Evolutionary conservation across 768 basidiomycete genomes (phyloP).

Genomic region (Suillus alpinus): DNA sequence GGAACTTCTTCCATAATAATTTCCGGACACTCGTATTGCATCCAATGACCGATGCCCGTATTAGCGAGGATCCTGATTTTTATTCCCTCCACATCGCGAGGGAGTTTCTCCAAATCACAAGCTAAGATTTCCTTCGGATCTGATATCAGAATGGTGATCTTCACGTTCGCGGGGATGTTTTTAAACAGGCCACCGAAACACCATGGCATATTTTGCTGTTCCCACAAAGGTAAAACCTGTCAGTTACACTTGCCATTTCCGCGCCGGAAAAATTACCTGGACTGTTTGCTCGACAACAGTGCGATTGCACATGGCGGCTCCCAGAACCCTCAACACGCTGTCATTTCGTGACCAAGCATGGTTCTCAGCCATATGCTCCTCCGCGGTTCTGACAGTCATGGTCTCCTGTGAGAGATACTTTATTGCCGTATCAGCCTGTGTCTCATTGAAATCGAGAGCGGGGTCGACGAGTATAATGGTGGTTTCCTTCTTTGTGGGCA

Average conservation of each 20-base stretch:
- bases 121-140: constrained; percentile 12
- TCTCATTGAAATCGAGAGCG: not conserved
- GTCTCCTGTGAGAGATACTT: not conserved
- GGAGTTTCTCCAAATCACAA: constrained; percentile 10
- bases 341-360: constrained; percentile 17
- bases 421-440: not conserved
- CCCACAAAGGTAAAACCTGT: not conserved
- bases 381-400: not conserved
- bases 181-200: constrained; percentile 9
- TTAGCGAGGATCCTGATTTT: not conserved
- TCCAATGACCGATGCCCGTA: constrained; percentile 20
- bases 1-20: constrained; percentile 12
- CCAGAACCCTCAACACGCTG: constrained; percentile 7
- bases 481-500: constrained; percentile 4
- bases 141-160: constrained; percentile 15
- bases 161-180: constrained; percentile 2
- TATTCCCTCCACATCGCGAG: not conserved
- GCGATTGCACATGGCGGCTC: constrained; percentile 6
- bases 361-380: constrained; percentile 4
- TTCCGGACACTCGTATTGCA: constrained; percentile 24
- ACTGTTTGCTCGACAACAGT: not conserved
- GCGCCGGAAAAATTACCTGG: not conserved
- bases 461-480: constrained; percentile 13
- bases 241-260: not conserved
- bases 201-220: constrained; percentile 18